A percentile compares a stretch with the other conserved stretches of the same genome.
These are phyloP conservation scores for Phytophthora palmivora DNA, from an alignment of 352 stramenopile genomes.

Conservation along the genomic window DNA sequence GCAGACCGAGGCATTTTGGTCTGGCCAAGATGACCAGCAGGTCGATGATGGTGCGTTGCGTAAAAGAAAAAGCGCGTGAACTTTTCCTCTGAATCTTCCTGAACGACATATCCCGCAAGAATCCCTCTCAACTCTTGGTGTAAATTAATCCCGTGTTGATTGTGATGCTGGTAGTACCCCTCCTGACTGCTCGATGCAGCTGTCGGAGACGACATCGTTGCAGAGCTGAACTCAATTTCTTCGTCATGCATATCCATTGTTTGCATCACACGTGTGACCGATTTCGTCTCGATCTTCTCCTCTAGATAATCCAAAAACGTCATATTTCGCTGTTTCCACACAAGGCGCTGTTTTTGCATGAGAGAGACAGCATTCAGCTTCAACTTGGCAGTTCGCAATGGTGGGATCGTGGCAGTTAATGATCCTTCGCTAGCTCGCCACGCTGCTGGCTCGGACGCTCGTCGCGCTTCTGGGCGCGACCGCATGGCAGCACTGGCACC, in stretches of 20 bases:
- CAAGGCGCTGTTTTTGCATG: slow-evolving; percentile 52
- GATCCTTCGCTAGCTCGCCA: slow-evolving; percentile 2
- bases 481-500: slow-evolving; percentile 1
- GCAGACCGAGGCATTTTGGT: slow-evolving; percentile 39
- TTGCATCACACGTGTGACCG: slow-evolving; percentile 68
- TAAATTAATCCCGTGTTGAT: slow-evolving; percentile 11
- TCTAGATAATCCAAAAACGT: slow-evolving; percentile 70
- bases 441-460: slow-evolving; percentile 25
- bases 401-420: slow-evolving; percentile 8
- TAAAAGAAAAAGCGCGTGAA: slow-evolving; percentile 77
- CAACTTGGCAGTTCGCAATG: slow-evolving; percentile 41
- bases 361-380: slow-evolving; percentile 64
- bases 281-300: slow-evolving; percentile 59
- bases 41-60: slow-evolving; percentile 36
- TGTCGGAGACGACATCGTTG: slow-evolving; percentile 30
- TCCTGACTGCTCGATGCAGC: slow-evolving; percentile 30
- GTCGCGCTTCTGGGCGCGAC: slow-evolving; percentile 13
- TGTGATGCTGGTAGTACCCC: slow-evolving; percentile 16
- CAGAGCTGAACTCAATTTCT: slow-evolving; percentile 39
- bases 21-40: slow-evolving; percentile 7
- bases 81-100: slow-evolving; percentile 63
- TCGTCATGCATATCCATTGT: slow-evolving; percentile 51
- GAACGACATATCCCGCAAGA: slow-evolving; percentile 62
- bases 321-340: slow-evolving; percentile 59
- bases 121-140: slow-evolving; percentile 46